Conservation (phyloP, 306 rosid genomes). For the Castanospermum australe region DNA sequence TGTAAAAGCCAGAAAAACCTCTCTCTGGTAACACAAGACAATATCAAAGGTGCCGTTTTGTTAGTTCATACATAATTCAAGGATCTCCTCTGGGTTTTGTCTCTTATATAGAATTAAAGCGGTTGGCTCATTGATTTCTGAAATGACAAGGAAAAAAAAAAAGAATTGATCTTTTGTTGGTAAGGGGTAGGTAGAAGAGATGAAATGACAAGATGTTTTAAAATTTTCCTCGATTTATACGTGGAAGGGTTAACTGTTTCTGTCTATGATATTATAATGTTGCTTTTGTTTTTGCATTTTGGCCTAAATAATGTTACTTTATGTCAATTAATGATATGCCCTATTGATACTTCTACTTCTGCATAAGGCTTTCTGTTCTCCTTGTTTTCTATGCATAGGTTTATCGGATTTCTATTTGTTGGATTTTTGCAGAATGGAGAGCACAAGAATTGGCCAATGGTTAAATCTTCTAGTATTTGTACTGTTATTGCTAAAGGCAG, state of each 20-base stretch:
- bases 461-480: constrained; percentile 35
- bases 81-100: not conserved
- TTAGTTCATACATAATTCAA: not conserved
- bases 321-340: not conserved
- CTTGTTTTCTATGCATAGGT: constrained; percentile 12
- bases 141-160: not conserved
- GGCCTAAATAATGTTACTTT: not conserved
- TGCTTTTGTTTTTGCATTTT: not conserved
- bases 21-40: not conserved
- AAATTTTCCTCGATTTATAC: not conserved
- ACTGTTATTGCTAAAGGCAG: constrained; percentile 41
- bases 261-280: not conserved
- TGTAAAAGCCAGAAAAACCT: not conserved
- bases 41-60: not conserved
- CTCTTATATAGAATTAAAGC: not conserved
- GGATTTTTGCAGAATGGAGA: constrained; percentile 58
- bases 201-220: not conserved
- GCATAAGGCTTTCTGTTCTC: not conserved
- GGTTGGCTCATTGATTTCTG: not conserved
- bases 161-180: constrained; percentile 1
- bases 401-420: not conserved
- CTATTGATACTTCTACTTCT: not conserved
- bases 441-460: constrained; percentile 42
- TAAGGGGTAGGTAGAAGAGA: not conserved
- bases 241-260: not conserved